Conservation (phyloP, 345 rosid species). For the Excoecaria agallocha region DNA sequence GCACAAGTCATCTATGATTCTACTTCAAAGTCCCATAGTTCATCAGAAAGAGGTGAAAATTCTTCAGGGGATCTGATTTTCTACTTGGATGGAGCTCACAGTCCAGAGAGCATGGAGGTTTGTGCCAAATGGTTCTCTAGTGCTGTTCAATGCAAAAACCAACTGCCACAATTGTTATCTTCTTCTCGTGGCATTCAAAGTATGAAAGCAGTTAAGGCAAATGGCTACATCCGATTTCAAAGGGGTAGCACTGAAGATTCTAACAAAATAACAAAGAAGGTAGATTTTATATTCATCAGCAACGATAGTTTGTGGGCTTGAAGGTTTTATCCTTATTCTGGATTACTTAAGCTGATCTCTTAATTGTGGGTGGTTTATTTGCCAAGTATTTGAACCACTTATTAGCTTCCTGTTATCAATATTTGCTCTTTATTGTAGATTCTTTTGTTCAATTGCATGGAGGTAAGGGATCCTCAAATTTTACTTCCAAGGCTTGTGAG, state of each 20-base stretch:
- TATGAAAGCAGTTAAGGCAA: slow-evolving; percentile 25
- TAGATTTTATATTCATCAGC: slow-evolving; percentile 18
- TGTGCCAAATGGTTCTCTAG: slow-evolving; percentile 86
- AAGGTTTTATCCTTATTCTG: slow-evolving; percentile 2
- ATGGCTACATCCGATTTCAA: slow-evolving; percentile 38
- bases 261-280: slow-evolving; percentile 59
- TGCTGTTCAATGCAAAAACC: slow-evolving; percentile 41
- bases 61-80: slow-evolving; percentile 61
- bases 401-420: slow-evolving; percentile 7
- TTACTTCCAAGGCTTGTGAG: slow-evolving; percentile 66
- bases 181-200: slow-evolving; percentile 21
- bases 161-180: slow-evolving; percentile 21
- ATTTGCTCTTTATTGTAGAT: slow-evolving; percentile 41
- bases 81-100: slow-evolving; percentile 97
- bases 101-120: slow-evolving; percentile 95
- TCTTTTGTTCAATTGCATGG: slow-evolving; percentile 90
- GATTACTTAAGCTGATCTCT: no score
- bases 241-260: slow-evolving; percentile 24
- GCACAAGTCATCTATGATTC: slow-evolving; percentile 70
- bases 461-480: slow-evolving; percentile 76
- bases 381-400: not conserved
- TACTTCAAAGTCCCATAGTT: slow-evolving; percentile 29
- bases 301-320: slow-evolving; percentile 1
- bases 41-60: slow-evolving; percentile 30
- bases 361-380: not conserved